A percentile compares a stretch with the other conserved stretches of the same genome.
These are phyloP conservation scores for Pinus tabuliformis DNA, from an alignment of 75 land plant species.

Conservation along the genomic window DNA sequence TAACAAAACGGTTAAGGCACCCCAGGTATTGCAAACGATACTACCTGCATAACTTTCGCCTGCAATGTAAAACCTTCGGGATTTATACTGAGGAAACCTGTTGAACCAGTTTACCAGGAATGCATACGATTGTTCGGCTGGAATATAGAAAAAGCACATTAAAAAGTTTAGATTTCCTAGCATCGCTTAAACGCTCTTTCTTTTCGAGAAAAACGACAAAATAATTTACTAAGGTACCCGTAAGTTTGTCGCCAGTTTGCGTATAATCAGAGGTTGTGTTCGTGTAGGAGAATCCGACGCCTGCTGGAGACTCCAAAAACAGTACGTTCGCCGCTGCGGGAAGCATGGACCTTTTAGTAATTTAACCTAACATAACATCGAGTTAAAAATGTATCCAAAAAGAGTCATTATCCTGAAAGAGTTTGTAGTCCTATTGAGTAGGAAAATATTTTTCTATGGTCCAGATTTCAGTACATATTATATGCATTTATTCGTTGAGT, in stretches of 20 bases:
- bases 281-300: conserved; percentile 23
- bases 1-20: too few relatives aligned
- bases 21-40: too few relatives aligned
- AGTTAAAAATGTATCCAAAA: too few relatives aligned
- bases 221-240: conserved; percentile 8
- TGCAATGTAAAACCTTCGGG: conserved; percentile 62
- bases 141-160: conserved; percentile 1
- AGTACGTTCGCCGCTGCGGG: conserved; percentile 19
- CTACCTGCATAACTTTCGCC: conserved; percentile 89
- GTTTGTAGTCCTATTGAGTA: too few relatives aligned
- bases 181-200: too few relatives aligned
- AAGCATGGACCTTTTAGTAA: background rate
- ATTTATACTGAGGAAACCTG: conserved; percentile 59
- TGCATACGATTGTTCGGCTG: conserved; percentile 61
- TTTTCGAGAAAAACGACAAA: background rate
- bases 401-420: too few relatives aligned
- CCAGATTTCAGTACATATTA: too few relatives aligned
- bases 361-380: too few relatives aligned
- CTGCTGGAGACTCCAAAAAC: conserved; percentile 32
- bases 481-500: background rate
- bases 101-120: conserved; percentile 74
- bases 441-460: too few relatives aligned
- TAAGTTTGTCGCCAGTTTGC: conserved; percentile 9
- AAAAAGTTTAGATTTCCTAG: background rate
- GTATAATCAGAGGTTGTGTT: conserved; percentile 9